These are phyloP conservation scores for Myriangium duriaei DNA, from an alignment of 2,329 filamentous ascomycete genomes.

Conservation along the genomic window DNA sequence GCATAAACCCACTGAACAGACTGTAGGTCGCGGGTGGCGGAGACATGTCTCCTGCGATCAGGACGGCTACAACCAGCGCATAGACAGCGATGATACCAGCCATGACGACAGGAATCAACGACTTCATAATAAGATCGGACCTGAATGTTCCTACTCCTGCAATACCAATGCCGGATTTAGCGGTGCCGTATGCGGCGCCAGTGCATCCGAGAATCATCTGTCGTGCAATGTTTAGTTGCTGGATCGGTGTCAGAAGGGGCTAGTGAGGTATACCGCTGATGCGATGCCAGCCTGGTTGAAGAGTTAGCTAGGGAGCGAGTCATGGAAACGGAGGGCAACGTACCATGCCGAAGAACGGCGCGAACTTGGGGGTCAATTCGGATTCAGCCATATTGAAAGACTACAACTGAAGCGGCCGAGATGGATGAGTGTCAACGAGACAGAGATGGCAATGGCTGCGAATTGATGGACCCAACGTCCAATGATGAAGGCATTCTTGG, in stretches of 20 bases:
- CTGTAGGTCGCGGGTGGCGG: conserved; percentile 62
- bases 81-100: conserved; percentile 98
- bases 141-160: conserved; percentile 74
- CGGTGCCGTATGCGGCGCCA: conserved; percentile 76
- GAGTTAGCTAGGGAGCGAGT: conserved; percentile 27
- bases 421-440: too few species aligned
- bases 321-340: conserved; percentile 23
- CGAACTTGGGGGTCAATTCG: conserved; percentile 62
- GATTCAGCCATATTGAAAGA: conserved; percentile 31
- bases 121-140: conserved; percentile 88
- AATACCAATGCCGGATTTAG: conserved; percentile 80
- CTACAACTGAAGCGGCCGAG: too few species aligned
- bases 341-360: conserved; percentile 83
- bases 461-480: too few species aligned
- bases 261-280: conserved; percentile 43
- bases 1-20: conserved; percentile 86
- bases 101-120: conserved; percentile 85
- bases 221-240: not conserved
- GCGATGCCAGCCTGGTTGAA: conserved; percentile 58
- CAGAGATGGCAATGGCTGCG: too few species aligned
- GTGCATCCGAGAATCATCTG: conserved; percentile 73
- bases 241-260: not conserved
- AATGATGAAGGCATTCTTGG: too few species aligned
- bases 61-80: conserved; percentile 87
- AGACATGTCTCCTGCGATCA: conserved; percentile 81